These are phyloP conservation scores for Millerozyma miso DNA, from an alignment of 805 yeast species.

Conservation along the genomic window DNA sequence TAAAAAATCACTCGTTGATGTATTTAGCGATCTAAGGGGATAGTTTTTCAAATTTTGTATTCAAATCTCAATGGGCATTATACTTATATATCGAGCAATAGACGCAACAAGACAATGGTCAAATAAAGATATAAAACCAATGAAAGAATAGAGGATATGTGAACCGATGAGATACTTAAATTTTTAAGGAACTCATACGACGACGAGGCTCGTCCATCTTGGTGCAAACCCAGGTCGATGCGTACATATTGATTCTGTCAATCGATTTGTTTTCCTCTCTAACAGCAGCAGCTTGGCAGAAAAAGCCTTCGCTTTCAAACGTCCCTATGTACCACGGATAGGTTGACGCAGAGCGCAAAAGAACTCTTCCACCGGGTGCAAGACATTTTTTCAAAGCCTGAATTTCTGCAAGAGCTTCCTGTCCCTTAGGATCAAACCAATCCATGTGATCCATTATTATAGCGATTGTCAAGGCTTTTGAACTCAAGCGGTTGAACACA, in stretches of 20 bases:
- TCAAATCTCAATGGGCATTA: too few species aligned
- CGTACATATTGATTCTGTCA: slow-evolving; percentile 84
- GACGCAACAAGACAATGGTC: too few species aligned
- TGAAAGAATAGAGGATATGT: not conserved
- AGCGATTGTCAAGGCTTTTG: slow-evolving; percentile 66
- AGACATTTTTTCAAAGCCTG: slow-evolving; percentile 59
- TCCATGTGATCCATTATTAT: slow-evolving; percentile 91
- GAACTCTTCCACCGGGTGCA: slow-evolving; percentile 64
- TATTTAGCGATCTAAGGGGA: too few species aligned
- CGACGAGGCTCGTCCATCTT: slow-evolving; percentile 35
- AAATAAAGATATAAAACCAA: not conserved
- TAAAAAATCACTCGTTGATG: too few species aligned
- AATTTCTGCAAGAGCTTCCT: slow-evolving; percentile 64
- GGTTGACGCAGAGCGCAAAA: slow-evolving; percentile 70
- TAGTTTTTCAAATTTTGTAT: too few species aligned
- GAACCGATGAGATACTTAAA: slow-evolving; percentile 11
- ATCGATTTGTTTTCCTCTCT: slow-evolving; percentile 61
- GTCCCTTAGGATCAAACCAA: slow-evolving; percentile 71
- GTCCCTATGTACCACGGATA: slow-evolving; percentile 74
- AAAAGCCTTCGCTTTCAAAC: slow-evolving; percentile 65
- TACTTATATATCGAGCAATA: too few species aligned
- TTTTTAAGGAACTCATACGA: slow-evolving; percentile 46
- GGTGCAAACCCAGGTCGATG: slow-evolving; percentile 82
- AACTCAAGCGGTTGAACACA: slow-evolving; percentile 62
- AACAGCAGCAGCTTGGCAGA: slow-evolving; percentile 64